Conservation (phyloP, 805 yeast species). For the Saccharomycopsis sp. region DNA sequence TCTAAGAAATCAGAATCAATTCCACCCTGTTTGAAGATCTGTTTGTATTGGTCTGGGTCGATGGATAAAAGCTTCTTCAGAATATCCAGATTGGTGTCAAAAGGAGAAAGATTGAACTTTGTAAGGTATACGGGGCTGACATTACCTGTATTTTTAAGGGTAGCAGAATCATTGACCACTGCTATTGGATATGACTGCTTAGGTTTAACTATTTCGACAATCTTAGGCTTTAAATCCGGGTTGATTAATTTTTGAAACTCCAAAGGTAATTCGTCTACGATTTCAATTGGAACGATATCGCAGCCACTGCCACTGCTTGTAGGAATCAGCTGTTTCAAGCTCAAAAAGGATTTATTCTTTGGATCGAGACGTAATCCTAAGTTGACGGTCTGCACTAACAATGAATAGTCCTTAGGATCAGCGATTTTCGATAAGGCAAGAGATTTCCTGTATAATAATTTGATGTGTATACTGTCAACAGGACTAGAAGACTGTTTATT, state of each 20-base stretch:
- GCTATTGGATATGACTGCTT: not conserved
- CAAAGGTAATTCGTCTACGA: conserved; percentile 39
- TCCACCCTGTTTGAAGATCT: not conserved
- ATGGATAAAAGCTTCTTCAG: not conserved
- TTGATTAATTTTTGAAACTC: conserved; percentile 25
- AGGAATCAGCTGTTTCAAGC: conserved; percentile 14
- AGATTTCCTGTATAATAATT: conserved; percentile 48
- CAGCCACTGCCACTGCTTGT: not conserved
- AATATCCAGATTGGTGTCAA: not conserved
- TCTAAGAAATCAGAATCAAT: not conserved
- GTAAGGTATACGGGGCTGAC: not conserved
- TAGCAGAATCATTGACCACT: not conserved
- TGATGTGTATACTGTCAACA: conserved; percentile 33
- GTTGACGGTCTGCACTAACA: conserved; percentile 25
- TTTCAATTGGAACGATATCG: conserved; percentile 16
- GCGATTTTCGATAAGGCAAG: conserved; percentile 32
- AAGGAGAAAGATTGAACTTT: not conserved
- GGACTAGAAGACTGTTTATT: not conserved
- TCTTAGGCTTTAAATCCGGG: not conserved
- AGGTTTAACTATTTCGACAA: not conserved
- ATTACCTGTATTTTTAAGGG: not conserved
- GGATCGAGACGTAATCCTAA: conserved; percentile 39
- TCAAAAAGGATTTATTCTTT: conserved; percentile 31
- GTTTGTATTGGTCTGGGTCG: not conserved
- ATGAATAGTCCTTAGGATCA: conserved; percentile 12